phyloP scores from a whole-genome alignment of 768 basidiomycete species.

The Mycena amicta region DNA sequence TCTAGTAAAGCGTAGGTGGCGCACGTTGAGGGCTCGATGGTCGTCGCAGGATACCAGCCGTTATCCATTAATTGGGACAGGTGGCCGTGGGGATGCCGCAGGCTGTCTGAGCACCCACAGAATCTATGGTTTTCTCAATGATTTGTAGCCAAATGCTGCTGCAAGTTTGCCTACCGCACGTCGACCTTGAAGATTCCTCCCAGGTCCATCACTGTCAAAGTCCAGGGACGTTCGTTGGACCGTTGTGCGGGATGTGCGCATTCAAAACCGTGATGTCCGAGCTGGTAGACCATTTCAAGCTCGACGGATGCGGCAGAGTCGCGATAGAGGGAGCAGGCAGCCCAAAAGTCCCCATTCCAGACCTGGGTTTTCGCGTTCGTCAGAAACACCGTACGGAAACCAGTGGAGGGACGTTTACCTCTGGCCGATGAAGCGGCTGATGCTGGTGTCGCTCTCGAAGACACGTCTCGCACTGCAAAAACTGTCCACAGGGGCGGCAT shows the following conservation, averaged over 20 bases:
- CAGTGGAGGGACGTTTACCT: not conserved
- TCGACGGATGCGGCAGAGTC: not conserved
- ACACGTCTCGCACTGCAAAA: not conserved
- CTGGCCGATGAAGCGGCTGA: not conserved
- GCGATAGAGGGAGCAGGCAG: not conserved
- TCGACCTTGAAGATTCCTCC: not conserved
- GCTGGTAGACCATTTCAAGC: not conserved
- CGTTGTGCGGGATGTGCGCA: not conserved
- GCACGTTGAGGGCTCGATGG: slow-evolving; percentile 11
- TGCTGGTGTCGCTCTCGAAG: not conserved
- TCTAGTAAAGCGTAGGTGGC: slow-evolving; percentile 13
- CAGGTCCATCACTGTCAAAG: not conserved
- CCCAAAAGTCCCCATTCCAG: not conserved
- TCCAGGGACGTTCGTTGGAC: not conserved
- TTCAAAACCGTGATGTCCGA: not conserved
- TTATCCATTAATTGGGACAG: slow-evolving; percentile 5
- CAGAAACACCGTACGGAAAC: not conserved
- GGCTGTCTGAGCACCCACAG: not conserved
- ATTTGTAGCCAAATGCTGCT: slow-evolving; percentile 11
- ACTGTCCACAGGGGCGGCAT: not conserved
- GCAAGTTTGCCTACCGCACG: not conserved
- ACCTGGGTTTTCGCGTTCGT: too few relatives aligned
- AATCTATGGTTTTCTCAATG: slow-evolving; percentile 10
- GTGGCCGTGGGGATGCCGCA: not conserved
- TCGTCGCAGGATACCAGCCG: slow-evolving; percentile 21